Evolutionary conservation across 2,329 filamentous ascomycete species (phyloP), one percentile per base, ranked within the genome.

Genomic region (Blastomyces parvus): DNA sequence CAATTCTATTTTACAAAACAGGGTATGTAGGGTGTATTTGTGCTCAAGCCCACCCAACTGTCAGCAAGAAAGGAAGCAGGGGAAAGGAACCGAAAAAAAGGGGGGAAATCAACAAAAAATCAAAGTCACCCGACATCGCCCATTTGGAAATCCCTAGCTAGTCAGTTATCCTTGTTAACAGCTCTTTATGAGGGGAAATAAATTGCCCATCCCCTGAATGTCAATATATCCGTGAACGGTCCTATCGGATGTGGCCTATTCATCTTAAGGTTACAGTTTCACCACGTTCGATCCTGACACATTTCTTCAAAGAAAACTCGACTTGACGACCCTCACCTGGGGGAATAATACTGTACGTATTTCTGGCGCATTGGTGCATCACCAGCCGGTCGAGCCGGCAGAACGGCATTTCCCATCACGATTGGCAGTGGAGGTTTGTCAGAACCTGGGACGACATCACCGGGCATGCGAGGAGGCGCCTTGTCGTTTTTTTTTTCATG

Each of bases 401-500:
- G 13, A 42, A 52, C 44, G 5, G 27, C 2, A 19, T 60, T 36
- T 38, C 25, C 59, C 14, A n/a, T 50, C 48, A 27, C 6, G n/a
- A 30, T 19, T 33, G 59, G 44, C 11, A 22, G 30, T 8, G 25
- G 33, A 46, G 48, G 19, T 7, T 7, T 14, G 27, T 55, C 22
- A 19, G 25, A 6, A 19, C 6, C 7, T 13, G 46, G 8, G 14
- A 46, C 36, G 13, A 42, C 5, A 11, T 50, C 27, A 14, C 9
- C 22, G 33, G n/a, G n/a, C 44, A 38, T 9, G 14, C 58, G 27
- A 14, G 48, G 19, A 0, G 40, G 62, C 42, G 56, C 64, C 1
- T 66, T 63, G 62, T 69, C 64, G 14, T 66, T 62, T 40, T 70
- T 62, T 40, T 70, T 38, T 9, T 38, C 69, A 3, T 66, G 48